These are phyloP conservation scores for Metroxylon sagu DNA, from an alignment of 176 grass and related monocot genomes.

Conservation along the genomic window DNA sequence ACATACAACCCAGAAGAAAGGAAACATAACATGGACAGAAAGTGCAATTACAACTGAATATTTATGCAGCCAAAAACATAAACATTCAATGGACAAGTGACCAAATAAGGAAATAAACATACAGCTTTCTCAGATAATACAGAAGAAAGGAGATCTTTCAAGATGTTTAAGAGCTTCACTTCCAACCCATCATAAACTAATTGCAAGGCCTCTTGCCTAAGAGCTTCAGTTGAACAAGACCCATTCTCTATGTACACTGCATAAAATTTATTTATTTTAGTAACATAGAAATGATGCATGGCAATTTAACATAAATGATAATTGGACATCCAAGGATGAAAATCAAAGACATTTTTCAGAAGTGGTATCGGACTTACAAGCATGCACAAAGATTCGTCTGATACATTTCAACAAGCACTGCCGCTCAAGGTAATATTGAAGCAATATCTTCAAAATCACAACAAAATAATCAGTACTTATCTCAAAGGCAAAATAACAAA, in stretches of 20 bases:
- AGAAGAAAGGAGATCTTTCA: constrained; percentile 53
- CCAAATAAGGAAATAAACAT: constrained; percentile 12
- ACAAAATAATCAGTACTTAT: constrained; percentile 4
- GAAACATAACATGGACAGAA: too few relatives aligned
- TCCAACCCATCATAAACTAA: constrained; percentile 63
- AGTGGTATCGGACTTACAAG: constrained; percentile 31
- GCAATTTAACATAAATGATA: too few relatives aligned
- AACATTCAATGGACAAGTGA: too few relatives aligned
- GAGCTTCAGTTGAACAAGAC: constrained; percentile 33
- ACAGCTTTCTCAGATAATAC: constrained; percentile 55
- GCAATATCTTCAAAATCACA: constrained; percentile 38
- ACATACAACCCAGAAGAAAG: too few relatives aligned
- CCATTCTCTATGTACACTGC: constrained; percentile 25
- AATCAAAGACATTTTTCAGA: too few relatives aligned
- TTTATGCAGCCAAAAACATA: background rate
- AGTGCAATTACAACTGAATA: background rate
- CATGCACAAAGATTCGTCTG: constrained; percentile 67
- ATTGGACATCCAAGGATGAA: too few relatives aligned
- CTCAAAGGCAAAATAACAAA: background rate
- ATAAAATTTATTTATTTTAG: background rate
- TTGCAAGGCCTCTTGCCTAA: constrained; percentile 37
- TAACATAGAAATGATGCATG: too few relatives aligned
- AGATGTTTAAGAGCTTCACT: constrained; percentile 43
- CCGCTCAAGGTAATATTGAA: constrained; percentile 86
- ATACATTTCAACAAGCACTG: constrained; percentile 95